Base-by-base conservation (phyloP, 1,139 yeast genomes). In the Yamadazyma oceani region DNA sequence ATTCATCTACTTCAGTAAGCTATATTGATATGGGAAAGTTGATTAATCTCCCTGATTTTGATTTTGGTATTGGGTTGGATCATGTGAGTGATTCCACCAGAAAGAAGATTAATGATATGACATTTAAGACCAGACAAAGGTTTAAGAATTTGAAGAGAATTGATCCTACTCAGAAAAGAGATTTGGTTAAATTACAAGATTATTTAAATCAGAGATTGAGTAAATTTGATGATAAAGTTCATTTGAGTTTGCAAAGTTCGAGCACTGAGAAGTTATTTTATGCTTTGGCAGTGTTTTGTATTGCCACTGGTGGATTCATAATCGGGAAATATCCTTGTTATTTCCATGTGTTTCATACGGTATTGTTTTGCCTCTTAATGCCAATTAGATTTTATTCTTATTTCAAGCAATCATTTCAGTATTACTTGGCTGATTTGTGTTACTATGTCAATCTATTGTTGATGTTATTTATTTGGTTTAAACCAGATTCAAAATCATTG, bases 361-460 rank as follows among this genome's bases (percentile, higher is more conserved):
- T 64, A 0, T 62, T 87, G 38, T 74, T 84, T 44, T 54, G 66
- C 6, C 49, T 85, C 1, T 67, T 92, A 44, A 78, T 90, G 82
- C 97, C 98, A 0, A 80, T 90, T 35, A 68, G 98, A 39, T 75
- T 85, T 51, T 83, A 88, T 61, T 79, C 95, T 0, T 92, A 87
- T 61, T 85, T 83, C 63, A 85, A 85, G 57, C 74, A 72, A 36
- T 78, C 85, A 12, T 88, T 75, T 62, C 96, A 90, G 46, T 92
- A 87, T 62, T 92, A 82, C 56, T 68, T 92, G 57, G 97, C 96
- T 0, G 98, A 92, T 60, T 69, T 92, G 48, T 92, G 98, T 62
- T 92, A 92, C 60, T 92, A 85, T 59, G 97, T 87, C 34, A 92
- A 92, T 53, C 50, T 78, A 21, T 64, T 92, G 42, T 64, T 86